Percentiles rank a stretch among this genome's conserved stretches.
Conservation (phyloP, 257 asterid genomes). For the Gentiana straminea region DNA sequence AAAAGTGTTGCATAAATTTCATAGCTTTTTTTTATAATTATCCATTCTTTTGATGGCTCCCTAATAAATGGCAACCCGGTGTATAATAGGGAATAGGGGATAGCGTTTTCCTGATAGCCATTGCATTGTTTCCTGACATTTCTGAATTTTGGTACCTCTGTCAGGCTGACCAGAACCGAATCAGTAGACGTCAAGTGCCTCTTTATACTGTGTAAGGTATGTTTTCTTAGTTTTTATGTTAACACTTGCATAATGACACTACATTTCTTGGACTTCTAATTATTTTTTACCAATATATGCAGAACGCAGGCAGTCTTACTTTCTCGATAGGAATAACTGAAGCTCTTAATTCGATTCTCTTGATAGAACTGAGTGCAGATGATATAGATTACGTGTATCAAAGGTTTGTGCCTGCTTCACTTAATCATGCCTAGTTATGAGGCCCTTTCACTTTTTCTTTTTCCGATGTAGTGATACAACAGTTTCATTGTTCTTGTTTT, state of each 20-base stretch:
- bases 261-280: constrained; percentile 14
- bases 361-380: constrained; percentile 90
- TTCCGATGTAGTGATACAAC: no score
- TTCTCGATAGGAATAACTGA: constrained; percentile 93
- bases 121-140: background rate
- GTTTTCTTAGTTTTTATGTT: constrained; percentile 23
- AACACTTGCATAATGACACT: constrained; percentile 10
- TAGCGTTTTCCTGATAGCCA: no score
- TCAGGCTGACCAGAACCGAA: constrained; percentile 90
- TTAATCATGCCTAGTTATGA: background rate
- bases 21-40: no score
- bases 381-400: constrained; percentile 90
- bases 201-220: constrained; percentile 77
- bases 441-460: no score
- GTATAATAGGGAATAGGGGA: no score
- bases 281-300: constrained; percentile 17
- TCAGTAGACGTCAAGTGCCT: constrained; percentile 83
- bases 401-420: constrained; percentile 28
- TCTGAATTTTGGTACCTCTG: constrained; percentile 10
- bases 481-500: no score
- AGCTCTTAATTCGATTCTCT: constrained; percentile 75
- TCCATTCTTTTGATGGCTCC: no score
- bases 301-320: constrained; percentile 79
- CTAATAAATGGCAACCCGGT: no score
- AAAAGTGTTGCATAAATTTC: no score